Evolutionary conservation across 768 basidiomycete species (phyloP).

Genomic region (Suillus lakei): DNA sequence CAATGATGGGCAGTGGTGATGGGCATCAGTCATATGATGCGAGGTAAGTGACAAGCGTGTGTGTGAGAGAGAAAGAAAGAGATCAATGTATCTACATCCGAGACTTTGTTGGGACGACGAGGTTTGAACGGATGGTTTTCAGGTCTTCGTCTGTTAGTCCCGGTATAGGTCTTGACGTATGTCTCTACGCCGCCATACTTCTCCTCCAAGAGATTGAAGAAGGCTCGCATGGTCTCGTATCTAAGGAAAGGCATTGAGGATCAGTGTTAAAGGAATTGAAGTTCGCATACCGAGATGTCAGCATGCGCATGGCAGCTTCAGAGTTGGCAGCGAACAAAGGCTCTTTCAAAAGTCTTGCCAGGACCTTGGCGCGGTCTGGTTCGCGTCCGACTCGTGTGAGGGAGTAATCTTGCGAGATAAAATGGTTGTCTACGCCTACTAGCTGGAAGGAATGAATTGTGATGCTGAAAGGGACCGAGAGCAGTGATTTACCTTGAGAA

Average conservation of each 20-base stretch:
- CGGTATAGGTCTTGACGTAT: constrained; percentile 61
- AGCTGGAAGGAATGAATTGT: constrained; percentile 48
- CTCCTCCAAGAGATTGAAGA: constrained; percentile 60
- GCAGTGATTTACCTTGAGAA: constrained; percentile 58
- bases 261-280: neutral
- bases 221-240: constrained; percentile 77
- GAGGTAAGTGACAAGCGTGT: neutral
- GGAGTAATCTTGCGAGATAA: constrained; percentile 75
- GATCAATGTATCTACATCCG: constrained; percentile 27
- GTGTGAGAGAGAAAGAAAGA: neutral
- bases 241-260: constrained; percentile 39
- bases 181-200: constrained; percentile 71
- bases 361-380: constrained; percentile 72
- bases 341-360: constrained; percentile 69
- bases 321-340: constrained; percentile 75
- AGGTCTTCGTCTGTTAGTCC: constrained; percentile 70
- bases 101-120: constrained; percentile 45
- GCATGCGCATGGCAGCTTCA: constrained; percentile 82
- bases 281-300: constrained; percentile 67
- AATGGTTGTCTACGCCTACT: constrained; percentile 68
- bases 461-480: neutral
- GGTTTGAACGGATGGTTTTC: constrained; percentile 57
- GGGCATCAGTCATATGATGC: neutral
- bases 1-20: neutral
- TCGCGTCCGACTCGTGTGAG: constrained; percentile 81